Conservation (phyloP, 257 asterid genomes). For the Nicotiana attenuata region DNA sequence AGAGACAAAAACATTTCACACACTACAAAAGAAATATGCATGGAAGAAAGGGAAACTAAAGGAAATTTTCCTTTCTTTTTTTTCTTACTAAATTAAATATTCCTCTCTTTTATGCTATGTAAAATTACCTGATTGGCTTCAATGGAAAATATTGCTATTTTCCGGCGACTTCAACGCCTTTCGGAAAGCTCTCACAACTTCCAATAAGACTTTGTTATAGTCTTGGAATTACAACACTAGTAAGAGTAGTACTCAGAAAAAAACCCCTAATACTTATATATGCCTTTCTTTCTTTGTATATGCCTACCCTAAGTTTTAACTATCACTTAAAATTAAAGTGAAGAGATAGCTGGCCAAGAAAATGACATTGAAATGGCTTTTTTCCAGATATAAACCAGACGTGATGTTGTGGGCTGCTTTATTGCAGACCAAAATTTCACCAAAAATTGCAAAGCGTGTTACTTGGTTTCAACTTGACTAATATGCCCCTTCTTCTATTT, state of each 20-base stretch:
- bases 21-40: conserved; percentile 30
- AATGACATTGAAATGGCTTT: conserved; percentile 33
- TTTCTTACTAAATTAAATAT: background rate
- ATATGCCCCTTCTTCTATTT: conserved; percentile 6
- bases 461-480: conserved; percentile 16
- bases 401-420: conserved; percentile 38
- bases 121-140: conserved; percentile 37
- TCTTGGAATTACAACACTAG: background rate
- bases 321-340: conserved; percentile 14
- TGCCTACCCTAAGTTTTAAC: conserved; percentile 22
- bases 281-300: conserved; percentile 42
- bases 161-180: conserved; percentile 43
- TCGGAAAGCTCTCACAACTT: conserved; percentile 41
- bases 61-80: background rate
- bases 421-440: conserved; percentile 32
- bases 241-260: background rate
- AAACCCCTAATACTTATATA: conserved; percentile 8
- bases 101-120: background rate
- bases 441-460: conserved; percentile 36
- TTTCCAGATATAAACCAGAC: conserved; percentile 39
- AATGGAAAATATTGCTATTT: conserved; percentile 61
- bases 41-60: conserved; percentile 5
- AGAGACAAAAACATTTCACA: conserved; percentile 30
- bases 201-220: conserved; percentile 30
- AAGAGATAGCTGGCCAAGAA: conserved; percentile 38